Base-by-base conservation (phyloP, 148 eudicot genomes). In the Cornus florida region DNA sequence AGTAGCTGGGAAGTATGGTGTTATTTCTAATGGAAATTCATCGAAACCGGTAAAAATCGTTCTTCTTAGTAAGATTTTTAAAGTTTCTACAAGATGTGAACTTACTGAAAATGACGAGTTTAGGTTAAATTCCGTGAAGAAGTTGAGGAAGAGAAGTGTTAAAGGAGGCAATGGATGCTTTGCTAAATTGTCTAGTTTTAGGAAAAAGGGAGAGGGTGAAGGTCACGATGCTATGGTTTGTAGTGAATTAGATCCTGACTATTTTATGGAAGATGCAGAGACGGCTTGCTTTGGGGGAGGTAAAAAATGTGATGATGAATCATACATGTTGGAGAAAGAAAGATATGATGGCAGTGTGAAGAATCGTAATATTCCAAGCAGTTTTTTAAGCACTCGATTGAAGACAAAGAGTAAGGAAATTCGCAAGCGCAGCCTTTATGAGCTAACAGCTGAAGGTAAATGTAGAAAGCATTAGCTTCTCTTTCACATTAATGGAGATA, bases 1-100 rank as follows among this genome's bases (percentile, higher is more conserved):
- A 74, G 91, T 90, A 72, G 82, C 87, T 79, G 92, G 93, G 68
- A 86, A 85, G 83, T 92, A 84, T 77, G 96, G 96, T 67, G 81
- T 90, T 75, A 80, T 92, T 78, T 86, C 90, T 75, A 83, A 79
- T 78, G 86, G 85, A 35, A 81, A 87, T 80, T 82, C 85, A 65
- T 73, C 74, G 74, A 88, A 87, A 75, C 92, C 87, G 65, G 87
- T 86, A 38, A 92, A 90, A 83, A 82, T 90, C 78, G 76, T 90
- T 72, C 75, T 87, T 67, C 88, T 92, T 23, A 71, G 73, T 77
- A 89, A 83, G 78, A 83, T 92, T 79, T 75, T 88, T 70, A 82
- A 85, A 79, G 71, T 78, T 77, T 46, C 89, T 64, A 79, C 75
- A 75, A 88, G 80, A 70, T 57, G 59, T 78, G 72, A 78, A 16